phyloP scores from a whole-genome alignment of 768 basidiomycete species.

The Collybia mongolica region DNA sequence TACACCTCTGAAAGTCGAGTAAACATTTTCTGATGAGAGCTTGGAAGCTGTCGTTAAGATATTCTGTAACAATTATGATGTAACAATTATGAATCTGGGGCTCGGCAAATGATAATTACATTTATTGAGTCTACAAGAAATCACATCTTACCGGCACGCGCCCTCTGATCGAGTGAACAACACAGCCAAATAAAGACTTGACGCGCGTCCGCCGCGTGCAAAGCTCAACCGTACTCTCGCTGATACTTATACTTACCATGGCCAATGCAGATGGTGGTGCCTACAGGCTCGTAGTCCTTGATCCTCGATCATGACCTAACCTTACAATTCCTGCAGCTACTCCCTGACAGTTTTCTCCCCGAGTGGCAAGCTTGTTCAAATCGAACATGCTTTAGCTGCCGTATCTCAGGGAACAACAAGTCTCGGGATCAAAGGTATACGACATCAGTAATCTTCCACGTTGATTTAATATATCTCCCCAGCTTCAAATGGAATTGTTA shows the following conservation, averaged over 20 bases:
- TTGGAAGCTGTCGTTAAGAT: neutral
- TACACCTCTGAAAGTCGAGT: slow-evolving; percentile 51
- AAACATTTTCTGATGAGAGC: slow-evolving; percentile 3
- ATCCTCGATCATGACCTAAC: slow-evolving; percentile 8
- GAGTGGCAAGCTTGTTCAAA: slow-evolving; percentile 98
- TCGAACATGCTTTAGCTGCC: slow-evolving; percentile 98
- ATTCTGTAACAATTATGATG: neutral
- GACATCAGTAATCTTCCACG: slow-evolving; percentile 10
- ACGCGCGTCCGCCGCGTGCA: slow-evolving; percentile 17
- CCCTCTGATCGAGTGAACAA: slow-evolving; percentile 5
- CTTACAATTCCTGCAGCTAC: slow-evolving; percentile 57
- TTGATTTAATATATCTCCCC: slow-evolving; percentile 7
- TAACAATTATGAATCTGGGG: neutral
- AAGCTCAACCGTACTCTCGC: neutral
- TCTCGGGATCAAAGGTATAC: slow-evolving; percentile 94
- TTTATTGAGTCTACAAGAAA: neutral
- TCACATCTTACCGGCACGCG: neutral
- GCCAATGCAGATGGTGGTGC: slow-evolving; percentile 82
- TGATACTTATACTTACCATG: slow-evolving; percentile 39
- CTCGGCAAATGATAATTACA: neutral
- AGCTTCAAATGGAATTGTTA: slow-evolving; percentile 99
- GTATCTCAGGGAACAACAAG: slow-evolving; percentile 95
- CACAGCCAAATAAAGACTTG: slow-evolving; percentile 14
- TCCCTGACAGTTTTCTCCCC: slow-evolving; percentile 99
- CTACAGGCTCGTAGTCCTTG: slow-evolving; percentile 51